Conservation (phyloP, 1,284 basidiomycete genomes). For the Mycena citricolor region DNA sequence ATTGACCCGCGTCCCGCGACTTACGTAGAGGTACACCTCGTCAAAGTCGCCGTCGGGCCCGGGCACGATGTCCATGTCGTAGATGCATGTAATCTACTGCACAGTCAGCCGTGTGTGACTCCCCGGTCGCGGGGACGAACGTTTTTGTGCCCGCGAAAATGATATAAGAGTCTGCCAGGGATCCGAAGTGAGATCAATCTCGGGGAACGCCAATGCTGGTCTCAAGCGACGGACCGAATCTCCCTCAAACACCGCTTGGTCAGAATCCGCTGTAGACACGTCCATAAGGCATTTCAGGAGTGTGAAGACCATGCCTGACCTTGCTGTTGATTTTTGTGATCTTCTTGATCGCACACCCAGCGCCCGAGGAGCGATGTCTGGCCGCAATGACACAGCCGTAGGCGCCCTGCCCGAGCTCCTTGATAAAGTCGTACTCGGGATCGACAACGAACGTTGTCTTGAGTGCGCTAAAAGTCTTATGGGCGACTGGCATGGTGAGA, state of each 20-base stretch:
- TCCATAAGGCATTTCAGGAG: conserved; percentile 3
- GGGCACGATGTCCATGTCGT: conserved; percentile 97
- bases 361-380: conserved; percentile 79
- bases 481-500: too few relatives aligned
- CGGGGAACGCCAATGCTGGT: too few relatives aligned
- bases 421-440: conserved; percentile 89
- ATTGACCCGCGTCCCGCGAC: conserved; percentile 29
- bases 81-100: conserved; percentile 82
- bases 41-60: conserved; percentile 87
- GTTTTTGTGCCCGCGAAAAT: conserved; percentile 97
- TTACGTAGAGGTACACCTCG: conserved; percentile 91
- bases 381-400: conserved; percentile 92
- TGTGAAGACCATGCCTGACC: conserved; percentile 38
- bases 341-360: conserved; percentile 94
- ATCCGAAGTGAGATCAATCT: conserved; percentile 19
- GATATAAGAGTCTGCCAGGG: conserved; percentile 74
- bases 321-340: conserved; percentile 98
- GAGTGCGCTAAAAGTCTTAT: conserved; percentile 76
- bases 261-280: conserved; percentile 71
- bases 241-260: conserved; percentile 94
- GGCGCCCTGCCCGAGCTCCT: conserved; percentile 93
- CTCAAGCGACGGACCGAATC: conserved; percentile 86
- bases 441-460: conserved; percentile 88
- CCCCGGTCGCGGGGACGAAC: conserved; percentile 42
- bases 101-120: conserved; percentile 13